Evolutionary conservation across 1,284 basidiomycete genomes (phyloP).

Genomic region (Heimioporus punctisporus): DNA sequence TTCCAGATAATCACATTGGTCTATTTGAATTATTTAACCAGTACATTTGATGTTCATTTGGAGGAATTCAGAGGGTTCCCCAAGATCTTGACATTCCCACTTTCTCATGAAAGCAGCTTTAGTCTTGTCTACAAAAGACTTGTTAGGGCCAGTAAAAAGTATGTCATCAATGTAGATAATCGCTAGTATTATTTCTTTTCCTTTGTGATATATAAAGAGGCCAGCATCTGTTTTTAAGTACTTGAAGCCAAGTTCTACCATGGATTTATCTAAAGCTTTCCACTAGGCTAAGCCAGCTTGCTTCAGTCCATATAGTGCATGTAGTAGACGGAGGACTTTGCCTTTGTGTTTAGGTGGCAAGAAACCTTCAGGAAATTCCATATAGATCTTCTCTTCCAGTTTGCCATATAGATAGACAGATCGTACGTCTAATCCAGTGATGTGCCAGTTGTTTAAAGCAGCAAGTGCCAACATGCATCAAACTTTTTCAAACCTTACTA

Average conservation of each 20-base stretch:
- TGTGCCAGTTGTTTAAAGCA: no score
- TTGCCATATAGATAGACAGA: no score
- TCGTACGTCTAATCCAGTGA: no score
- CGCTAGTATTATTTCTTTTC: background rate
- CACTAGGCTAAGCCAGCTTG: background rate
- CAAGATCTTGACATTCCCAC: background rate
- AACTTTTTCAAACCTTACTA: no score
- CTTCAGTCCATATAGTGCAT: background rate
- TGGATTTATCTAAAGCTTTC: no score
- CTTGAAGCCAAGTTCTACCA: background rate
- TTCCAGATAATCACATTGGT: background rate
- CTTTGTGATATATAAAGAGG: background rate
- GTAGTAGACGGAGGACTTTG: no score
- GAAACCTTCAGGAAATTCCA: no score
- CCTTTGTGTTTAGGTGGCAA: no score
- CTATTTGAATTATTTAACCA: background rate
- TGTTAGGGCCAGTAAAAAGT: background rate
- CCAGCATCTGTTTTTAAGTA: background rate
- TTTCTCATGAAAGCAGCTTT: background rate
- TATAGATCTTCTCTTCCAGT: no score
- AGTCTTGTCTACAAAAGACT: background rate
- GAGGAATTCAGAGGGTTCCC: no score
- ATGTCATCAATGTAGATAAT: background rate
- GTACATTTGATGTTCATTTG: background rate
- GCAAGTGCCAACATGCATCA: no score